A percentile compares a stretch with the other conserved stretches of the same genome.
These are phyloP conservation scores for Rachicladosporium sp. DNA, from an alignment of 2,329 filamentous ascomycete genomes.

Conservation along the genomic window DNA sequence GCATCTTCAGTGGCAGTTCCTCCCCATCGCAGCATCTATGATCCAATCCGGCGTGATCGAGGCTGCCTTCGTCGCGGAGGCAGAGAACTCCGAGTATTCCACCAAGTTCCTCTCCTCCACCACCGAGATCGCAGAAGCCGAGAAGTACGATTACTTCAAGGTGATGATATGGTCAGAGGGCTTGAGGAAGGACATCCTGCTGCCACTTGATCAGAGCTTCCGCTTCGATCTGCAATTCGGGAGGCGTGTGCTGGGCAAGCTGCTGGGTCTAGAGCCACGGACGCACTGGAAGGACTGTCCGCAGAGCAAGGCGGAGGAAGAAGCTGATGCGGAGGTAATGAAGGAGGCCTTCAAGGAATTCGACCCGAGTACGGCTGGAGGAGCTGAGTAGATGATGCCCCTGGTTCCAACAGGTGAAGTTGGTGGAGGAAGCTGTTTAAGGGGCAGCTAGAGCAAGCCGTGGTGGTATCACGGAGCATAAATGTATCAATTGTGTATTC, in stretches of 20 bases:
- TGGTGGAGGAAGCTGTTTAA: too few species aligned
- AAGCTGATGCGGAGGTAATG: constrained; percentile 63
- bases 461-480: too few species aligned
- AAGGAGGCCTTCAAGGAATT: constrained; percentile 71
- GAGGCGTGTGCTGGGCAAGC: constrained; percentile 73
- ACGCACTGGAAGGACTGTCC: constrained; percentile 73
- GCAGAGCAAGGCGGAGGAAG: constrained; percentile 68
- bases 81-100: constrained; percentile 58
- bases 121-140: constrained; percentile 14
- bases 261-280: constrained; percentile 68
- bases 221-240: constrained; percentile 88
- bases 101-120: constrained; percentile 29
- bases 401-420: too few species aligned
- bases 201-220: constrained; percentile 63
- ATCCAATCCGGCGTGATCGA: constrained; percentile 66
- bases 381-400: too few species aligned
- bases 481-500: too few species aligned
- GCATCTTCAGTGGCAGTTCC: constrained; percentile 87
- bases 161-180: constrained; percentile 28
- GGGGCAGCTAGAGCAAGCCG: too few species aligned
- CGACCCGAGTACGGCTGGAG: constrained; percentile 36
- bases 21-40: constrained; percentile 59
- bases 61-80: constrained; percentile 77
- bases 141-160: constrained; percentile 21
- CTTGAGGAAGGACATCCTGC: constrained; percentile 49